phyloP scores from a whole-genome alignment of 2,329 filamentous ascomycete species.

The Tetracladium maxilliforme region DNA sequence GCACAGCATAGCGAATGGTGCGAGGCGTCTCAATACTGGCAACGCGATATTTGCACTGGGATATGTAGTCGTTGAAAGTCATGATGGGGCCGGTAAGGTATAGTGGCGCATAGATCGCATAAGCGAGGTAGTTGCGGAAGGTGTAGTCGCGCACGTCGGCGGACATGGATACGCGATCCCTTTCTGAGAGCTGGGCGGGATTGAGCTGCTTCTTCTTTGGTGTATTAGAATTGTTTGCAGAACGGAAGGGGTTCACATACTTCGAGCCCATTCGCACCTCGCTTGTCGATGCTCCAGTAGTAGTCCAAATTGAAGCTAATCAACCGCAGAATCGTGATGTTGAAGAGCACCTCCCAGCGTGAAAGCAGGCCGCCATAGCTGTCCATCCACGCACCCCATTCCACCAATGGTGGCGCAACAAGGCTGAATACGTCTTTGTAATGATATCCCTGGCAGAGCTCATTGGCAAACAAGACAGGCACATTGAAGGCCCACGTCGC shows the following conservation, averaged over 20 bases:
- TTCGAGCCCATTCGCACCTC: slow-evolving; percentile 56
- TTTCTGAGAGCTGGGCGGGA: slow-evolving; percentile 71
- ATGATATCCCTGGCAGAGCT: slow-evolving; percentile 65
- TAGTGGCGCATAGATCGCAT: slow-evolving; percentile 79
- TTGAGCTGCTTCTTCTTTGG: slow-evolving; percentile 96
- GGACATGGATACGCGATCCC: slow-evolving; percentile 68
- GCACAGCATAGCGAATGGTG: slow-evolving; percentile 67
- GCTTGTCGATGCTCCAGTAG: slow-evolving; percentile 71
- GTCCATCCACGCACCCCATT: slow-evolving; percentile 63
- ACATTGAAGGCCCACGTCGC: slow-evolving; percentile 89
- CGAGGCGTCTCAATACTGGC: slow-evolving; percentile 56
- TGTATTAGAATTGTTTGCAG: slow-evolving; percentile 36
- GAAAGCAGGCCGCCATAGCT: slow-evolving; percentile 68
- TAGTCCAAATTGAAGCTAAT: slow-evolving; percentile 97
- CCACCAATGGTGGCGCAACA: slow-evolving; percentile 27
- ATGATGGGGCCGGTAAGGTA: slow-evolving; percentile 89
- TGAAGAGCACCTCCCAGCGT: slow-evolving; percentile 96
- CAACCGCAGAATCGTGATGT: slow-evolving; percentile 79
- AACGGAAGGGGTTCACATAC: slow-evolving; percentile 35
- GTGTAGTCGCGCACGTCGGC: slow-evolving; percentile 57
- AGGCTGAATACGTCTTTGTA: slow-evolving; percentile 43
- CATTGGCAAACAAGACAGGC: slow-evolving; percentile 74
- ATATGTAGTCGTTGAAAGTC: slow-evolving; percentile 96
- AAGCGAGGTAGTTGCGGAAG: slow-evolving; percentile 80
- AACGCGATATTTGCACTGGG: slow-evolving; percentile 62